phyloP scores from a whole-genome alignment of 2,329 filamentous ascomycete species.

The Cladosporium sp. region DNA sequence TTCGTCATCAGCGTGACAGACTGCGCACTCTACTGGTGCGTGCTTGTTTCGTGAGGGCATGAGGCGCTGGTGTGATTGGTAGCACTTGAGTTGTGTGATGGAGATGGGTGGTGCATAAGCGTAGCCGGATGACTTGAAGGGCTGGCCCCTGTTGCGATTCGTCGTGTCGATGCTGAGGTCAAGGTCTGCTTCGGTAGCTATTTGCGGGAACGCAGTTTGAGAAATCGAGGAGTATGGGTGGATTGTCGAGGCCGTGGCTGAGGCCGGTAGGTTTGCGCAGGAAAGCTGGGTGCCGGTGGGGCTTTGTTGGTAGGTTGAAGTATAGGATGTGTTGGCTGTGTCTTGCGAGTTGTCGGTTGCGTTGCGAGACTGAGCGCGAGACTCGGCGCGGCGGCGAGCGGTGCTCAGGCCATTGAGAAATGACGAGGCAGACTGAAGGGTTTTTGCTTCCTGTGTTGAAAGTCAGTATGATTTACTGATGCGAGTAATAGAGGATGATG shows the following conservation, averaged over 20 bases:
- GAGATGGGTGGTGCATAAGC: slow-evolving; percentile 33
- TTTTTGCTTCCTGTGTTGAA: slow-evolving; percentile 33
- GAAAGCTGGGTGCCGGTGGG: slow-evolving; percentile 10
- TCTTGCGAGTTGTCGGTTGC: slow-evolving; percentile 19
- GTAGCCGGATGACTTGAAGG: slow-evolving; percentile 36
- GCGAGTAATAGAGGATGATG: not conserved
- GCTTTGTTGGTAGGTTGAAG: slow-evolving; percentile 16
- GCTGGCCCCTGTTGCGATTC: slow-evolving; percentile 30
- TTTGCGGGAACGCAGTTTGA: slow-evolving; percentile 19
- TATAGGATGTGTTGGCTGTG: slow-evolving; percentile 6
- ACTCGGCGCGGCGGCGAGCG: slow-evolving; percentile 34
- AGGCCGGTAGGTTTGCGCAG: not conserved
- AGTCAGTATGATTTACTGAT: not conserved
- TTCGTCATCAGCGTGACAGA: slow-evolving; percentile 37
- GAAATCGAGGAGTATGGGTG: slow-evolving; percentile 20
- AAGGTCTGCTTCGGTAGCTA: slow-evolving; percentile 11
- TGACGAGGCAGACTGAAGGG: slow-evolving; percentile 34
- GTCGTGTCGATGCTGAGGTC: slow-evolving; percentile 23
- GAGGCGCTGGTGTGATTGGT: slow-evolving; percentile 30
- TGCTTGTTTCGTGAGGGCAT: slow-evolving; percentile 33
- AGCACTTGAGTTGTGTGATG: slow-evolving; percentile 34
- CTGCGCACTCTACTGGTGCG: slow-evolving; percentile 37
- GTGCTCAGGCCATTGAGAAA: slow-evolving; percentile 37
- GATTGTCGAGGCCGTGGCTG: slow-evolving; percentile 13
- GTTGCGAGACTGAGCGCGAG: slow-evolving; percentile 22